A percentile compares a stretch with the other conserved stretches of the same genome.
These are phyloP conservation scores for Alloteropsis semialata DNA, from an alignment of 176 grass and related monocot species.

Conservation along the genomic window DNA sequence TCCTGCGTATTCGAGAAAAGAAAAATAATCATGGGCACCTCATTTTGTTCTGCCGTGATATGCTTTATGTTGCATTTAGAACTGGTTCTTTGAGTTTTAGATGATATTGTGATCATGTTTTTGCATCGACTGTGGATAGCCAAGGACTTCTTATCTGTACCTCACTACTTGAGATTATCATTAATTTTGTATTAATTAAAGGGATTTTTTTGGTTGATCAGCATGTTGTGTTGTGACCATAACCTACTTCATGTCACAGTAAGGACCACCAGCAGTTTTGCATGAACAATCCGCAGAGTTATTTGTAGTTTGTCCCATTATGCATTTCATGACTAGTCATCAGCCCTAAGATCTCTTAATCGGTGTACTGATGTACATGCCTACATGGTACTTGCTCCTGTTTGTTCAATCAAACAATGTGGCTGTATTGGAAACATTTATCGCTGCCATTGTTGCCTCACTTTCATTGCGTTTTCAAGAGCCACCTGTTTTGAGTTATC, in stretches of 20 bases:
- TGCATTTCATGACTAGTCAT: background rate
- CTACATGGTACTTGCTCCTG: background rate
- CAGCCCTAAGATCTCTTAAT: background rate
- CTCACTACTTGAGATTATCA: background rate
- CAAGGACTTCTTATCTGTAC: background rate
- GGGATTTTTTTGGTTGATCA: background rate
- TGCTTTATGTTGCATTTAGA: conserved; percentile 9
- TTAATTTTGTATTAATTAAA: background rate
- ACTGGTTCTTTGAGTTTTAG: background rate
- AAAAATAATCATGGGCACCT: background rate
- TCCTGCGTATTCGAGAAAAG: too few relatives aligned
- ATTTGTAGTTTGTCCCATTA: background rate
- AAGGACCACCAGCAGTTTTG: background rate
- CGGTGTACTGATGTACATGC: background rate
- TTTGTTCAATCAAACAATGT: background rate
- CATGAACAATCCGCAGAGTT: background rate
- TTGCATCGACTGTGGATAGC: background rate
- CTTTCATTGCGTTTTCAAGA: background rate
- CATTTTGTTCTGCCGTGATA: background rate
- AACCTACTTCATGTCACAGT: background rate
- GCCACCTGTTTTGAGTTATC: background rate
- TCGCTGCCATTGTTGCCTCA: background rate
- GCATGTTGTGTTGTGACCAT: background rate
- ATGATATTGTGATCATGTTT: background rate
- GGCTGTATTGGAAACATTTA: background rate